phyloP scores from a whole-genome alignment of 805 yeast species.

The Debaryomyces tyrocola region DNA sequence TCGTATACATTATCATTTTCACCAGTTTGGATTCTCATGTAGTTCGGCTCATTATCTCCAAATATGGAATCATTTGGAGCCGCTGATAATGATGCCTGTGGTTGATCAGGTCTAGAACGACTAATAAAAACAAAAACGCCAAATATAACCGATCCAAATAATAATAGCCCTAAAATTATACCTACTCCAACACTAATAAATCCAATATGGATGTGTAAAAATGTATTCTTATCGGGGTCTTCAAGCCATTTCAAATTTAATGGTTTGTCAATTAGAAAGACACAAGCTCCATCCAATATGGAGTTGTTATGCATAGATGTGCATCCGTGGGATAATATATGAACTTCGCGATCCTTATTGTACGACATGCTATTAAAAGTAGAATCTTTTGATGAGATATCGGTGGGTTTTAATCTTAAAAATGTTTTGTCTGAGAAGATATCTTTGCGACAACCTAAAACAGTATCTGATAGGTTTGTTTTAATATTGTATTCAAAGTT shows the following conservation, averaged over 20 bases:
- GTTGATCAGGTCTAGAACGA: neutral
- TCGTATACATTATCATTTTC: slow-evolving; percentile 28
- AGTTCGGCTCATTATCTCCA: slow-evolving; percentile 24
- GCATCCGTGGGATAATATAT: slow-evolving; percentile 63
- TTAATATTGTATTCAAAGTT: slow-evolving; percentile 41
- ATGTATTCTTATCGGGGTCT: slow-evolving; percentile 34
- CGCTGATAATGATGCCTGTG: neutral
- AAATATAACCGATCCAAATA: slow-evolving; percentile 25
- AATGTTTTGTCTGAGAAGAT: slow-evolving; percentile 27
- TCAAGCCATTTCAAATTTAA: slow-evolving; percentile 65
- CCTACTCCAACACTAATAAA: slow-evolving; percentile 69
- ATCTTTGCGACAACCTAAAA: slow-evolving; percentile 32
- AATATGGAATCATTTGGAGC: neutral
- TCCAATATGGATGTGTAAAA: slow-evolving; percentile 62
- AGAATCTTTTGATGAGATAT: neutral
- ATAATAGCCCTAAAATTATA: slow-evolving; percentile 56
- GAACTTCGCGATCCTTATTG: slow-evolving; percentile 52
- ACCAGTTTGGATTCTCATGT: slow-evolving; percentile 37
- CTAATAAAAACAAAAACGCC: slow-evolving; percentile 18
- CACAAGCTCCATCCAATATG: slow-evolving; percentile 39
- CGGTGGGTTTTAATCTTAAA: slow-evolving; percentile 29
- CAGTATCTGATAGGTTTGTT: slow-evolving; percentile 44
- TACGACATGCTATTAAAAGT: slow-evolving; percentile 28
- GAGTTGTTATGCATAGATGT: slow-evolving; percentile 31
- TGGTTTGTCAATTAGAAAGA: slow-evolving; percentile 67